Evolutionary conservation across 306 rosid genomes (phyloP).

Genomic region (Sphenostylis stenocarpa): DNA sequence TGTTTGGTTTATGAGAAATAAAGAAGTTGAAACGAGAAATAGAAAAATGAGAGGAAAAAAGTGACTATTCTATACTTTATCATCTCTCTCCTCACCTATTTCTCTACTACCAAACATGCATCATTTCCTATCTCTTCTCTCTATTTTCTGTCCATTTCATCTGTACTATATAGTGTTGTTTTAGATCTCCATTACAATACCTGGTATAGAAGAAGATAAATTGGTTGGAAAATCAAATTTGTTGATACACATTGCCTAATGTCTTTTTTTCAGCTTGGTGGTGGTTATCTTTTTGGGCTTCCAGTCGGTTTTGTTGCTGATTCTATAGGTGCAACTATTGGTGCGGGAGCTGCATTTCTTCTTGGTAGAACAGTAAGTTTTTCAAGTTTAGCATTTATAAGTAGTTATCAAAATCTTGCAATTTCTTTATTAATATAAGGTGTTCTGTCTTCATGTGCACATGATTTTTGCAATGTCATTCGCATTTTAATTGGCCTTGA

Average conservation of each 20-base stretch:
- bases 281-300: constrained; percentile 96
- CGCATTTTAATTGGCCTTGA: constrained; percentile 9
- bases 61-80: neutral
- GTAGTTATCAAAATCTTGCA: constrained; percentile 1
- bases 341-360: constrained; percentile 95
- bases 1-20: too few species aligned
- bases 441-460: neutral
- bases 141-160: too few species aligned
- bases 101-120: neutral
- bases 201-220: neutral
- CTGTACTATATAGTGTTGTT: neutral
- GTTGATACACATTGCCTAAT: constrained; percentile 14
- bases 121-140: neutral
- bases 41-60: too few species aligned
- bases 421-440: neutral
- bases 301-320: constrained; percentile 93
- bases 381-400: constrained; percentile 1
- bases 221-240: constrained; percentile 4
- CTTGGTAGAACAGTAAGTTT: constrained; percentile 93
- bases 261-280: constrained; percentile 76
- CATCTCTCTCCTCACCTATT: too few species aligned
- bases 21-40: too few species aligned
- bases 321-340: constrained; percentile 85
- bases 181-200: constrained; percentile 20
- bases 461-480: constrained; percentile 3